These are phyloP conservation scores for Mycena vitilis DNA, from an alignment of 768 basidiomycete species.

Conservation along the genomic window DNA sequence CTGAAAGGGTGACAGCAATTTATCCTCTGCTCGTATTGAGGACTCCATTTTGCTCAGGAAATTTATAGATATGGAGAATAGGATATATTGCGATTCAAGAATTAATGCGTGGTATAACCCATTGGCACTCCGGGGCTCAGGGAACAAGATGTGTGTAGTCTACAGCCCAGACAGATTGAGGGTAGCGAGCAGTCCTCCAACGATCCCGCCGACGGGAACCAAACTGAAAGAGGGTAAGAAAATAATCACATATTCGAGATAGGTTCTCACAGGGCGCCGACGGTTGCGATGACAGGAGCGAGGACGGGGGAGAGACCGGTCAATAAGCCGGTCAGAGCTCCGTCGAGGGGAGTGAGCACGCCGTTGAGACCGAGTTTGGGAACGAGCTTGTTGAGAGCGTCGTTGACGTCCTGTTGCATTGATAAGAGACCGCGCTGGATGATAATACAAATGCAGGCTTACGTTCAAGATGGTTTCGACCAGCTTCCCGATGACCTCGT, in stretches of 20 bases:
- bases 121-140: too few relatives aligned
- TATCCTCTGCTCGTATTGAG: too few relatives aligned
- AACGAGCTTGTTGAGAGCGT: slow-evolving; percentile 27
- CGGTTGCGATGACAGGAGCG: slow-evolving; percentile 10
- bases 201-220: slow-evolving; percentile 11
- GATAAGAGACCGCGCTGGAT: neutral
- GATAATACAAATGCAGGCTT: neutral
- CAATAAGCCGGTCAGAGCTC: slow-evolving; percentile 13
- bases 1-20: too few relatives aligned
- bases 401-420: neutral
- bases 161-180: too few relatives aligned
- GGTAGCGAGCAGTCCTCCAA: slow-evolving; percentile 3
- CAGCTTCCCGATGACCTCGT: slow-evolving; percentile 21
- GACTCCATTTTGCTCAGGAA: too few relatives aligned
- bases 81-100: too few relatives aligned
- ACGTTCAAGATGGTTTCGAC: slow-evolving; percentile 10
- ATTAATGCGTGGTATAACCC: too few relatives aligned
- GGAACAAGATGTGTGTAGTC: too few relatives aligned
- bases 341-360: slow-evolving; percentile 12
- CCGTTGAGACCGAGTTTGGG: slow-evolving; percentile 23
- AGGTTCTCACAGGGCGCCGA: slow-evolving; percentile 16
- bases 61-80: too few relatives aligned
- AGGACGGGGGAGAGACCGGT: slow-evolving; percentile 1
- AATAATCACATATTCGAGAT: fast-evolving
- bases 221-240: slow-evolving; percentile 6